These are phyloP conservation scores for Calonectria pseudoreteaudii DNA, from an alignment of 2,329 filamentous ascomycete genomes.

Conservation along the genomic window DNA sequence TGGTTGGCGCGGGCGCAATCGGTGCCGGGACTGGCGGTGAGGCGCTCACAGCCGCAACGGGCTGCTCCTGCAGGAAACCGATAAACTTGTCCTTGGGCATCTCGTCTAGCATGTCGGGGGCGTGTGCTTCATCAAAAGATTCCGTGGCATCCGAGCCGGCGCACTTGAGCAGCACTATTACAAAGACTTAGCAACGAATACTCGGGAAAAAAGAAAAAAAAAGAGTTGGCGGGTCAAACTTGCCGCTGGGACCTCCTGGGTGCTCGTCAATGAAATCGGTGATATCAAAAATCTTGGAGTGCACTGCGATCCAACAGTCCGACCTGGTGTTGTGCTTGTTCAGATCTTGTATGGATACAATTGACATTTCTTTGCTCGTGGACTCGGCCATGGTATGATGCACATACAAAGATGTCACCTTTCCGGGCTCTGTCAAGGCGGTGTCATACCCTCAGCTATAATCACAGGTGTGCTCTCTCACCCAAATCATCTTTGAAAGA, in stretches of 20 bases:
- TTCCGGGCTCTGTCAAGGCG: neutral
- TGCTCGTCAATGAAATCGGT: slow-evolving; percentile 69
- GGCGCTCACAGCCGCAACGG: neutral
- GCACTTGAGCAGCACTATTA: slow-evolving; percentile 59
- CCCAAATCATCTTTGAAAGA: neutral
- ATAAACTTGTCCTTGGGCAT: slow-evolving; percentile 60
- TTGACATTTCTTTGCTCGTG: slow-evolving; percentile 5
- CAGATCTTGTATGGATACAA: slow-evolving; percentile 51
- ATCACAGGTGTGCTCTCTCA: neutral
- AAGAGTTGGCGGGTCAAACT: neutral
- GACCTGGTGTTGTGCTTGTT: slow-evolving; percentile 58
- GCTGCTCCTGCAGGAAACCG: slow-evolving; percentile 57
- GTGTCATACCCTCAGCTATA: neutral
- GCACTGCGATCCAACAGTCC: slow-evolving; percentile 76
- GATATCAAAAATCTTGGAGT: slow-evolving; percentile 76
- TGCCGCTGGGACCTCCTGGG: slow-evolving; percentile 51
- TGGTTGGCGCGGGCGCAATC: neutral
- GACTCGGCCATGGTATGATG: slow-evolving; percentile 21
- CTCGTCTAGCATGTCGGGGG: slow-evolving; percentile 52
- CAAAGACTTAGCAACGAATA: slow-evolving; percentile 44
- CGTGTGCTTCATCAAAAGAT: slow-evolving; percentile 64
- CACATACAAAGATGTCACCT: neutral
- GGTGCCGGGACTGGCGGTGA: neutral
- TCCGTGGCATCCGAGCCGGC: slow-evolving; percentile 66
- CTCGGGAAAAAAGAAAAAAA: too few relatives aligned